Conservation (phyloP, 805 yeast genomes). For the Saccharomyces jurei region DNA sequence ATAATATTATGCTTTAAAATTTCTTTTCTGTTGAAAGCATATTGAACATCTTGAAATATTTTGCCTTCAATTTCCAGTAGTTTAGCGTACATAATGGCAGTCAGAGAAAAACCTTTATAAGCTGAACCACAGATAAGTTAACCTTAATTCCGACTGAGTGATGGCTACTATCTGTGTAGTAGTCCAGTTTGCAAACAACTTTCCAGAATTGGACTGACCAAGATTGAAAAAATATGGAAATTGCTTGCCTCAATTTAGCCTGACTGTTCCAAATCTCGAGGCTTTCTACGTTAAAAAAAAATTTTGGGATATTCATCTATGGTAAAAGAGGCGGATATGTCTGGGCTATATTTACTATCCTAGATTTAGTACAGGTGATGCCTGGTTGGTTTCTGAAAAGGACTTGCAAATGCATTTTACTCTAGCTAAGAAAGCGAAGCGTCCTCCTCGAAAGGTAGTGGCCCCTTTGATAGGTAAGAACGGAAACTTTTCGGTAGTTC, state of each 20-base stretch:
- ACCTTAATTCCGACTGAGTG: slow-evolving; percentile 63
- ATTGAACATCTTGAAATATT: slow-evolving; percentile 57
- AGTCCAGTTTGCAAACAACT: slow-evolving; percentile 62
- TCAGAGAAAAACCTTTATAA: slow-evolving; percentile 87
- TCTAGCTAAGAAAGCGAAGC: too few relatives aligned
- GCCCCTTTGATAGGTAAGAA: too few relatives aligned
- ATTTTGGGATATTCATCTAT: slow-evolving; percentile 40
- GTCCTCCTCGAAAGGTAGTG: too few relatives aligned
- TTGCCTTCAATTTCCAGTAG: slow-evolving; percentile 73
- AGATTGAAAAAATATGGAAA: slow-evolving; percentile 90
- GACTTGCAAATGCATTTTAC: too few relatives aligned
- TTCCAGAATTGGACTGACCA: slow-evolving; percentile 73
- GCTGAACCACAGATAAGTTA: slow-evolving; percentile 91
- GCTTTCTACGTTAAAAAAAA: slow-evolving; percentile 67
- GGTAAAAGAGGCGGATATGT: slow-evolving; percentile 12
- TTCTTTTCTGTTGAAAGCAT: slow-evolving; percentile 87
- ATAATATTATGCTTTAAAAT: slow-evolving; percentile 87
- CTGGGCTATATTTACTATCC: neutral
- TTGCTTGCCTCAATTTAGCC: slow-evolving; percentile 75
- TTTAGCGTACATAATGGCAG: slow-evolving; percentile 81
- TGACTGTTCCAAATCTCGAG: slow-evolving; percentile 74
- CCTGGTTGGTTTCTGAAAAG: too few relatives aligned
- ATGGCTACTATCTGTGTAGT: slow-evolving; percentile 77
- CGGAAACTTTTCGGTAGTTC: too few relatives aligned
- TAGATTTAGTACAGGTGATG: too few relatives aligned